phyloP scores from a whole-genome alignment of 1,284 basidiomycete species.

The Pyrrhoderma noxium region DNA sequence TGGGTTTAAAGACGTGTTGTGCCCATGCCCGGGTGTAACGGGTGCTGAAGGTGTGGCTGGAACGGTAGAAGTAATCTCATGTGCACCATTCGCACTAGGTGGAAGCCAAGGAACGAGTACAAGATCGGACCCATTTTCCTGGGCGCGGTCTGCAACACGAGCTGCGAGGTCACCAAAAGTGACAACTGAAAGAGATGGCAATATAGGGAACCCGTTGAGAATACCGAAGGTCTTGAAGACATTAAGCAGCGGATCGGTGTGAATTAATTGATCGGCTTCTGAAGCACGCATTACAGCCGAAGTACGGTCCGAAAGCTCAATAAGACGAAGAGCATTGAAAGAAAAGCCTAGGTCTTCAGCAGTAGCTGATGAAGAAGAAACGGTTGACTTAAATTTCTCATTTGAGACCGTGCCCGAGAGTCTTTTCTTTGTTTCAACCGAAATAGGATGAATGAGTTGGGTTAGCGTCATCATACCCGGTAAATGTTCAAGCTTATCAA shows the following conservation, averaged over 20 bases:
- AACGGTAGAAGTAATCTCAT: constrained; percentile 11
- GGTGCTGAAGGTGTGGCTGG: constrained; percentile 18
- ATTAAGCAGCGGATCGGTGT: constrained; percentile 52
- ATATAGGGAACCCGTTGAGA: constrained; percentile 47
- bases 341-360: constrained; percentile 17
- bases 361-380: neutral
- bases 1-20: constrained; percentile 33
- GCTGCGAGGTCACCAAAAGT: constrained; percentile 46
- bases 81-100: constrained; percentile 23
- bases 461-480: constrained; percentile 65
- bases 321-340: constrained; percentile 47
- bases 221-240: constrained; percentile 58
- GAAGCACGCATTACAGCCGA: constrained; percentile 63
- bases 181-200: constrained; percentile 49
- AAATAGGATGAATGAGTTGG: constrained; percentile 48
- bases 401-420: neutral
- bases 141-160: constrained; percentile 47
- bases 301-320: constrained; percentile 65
- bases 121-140: constrained; percentile 41
- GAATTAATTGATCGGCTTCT: constrained; percentile 40
- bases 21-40: constrained; percentile 13
- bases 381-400: neutral
- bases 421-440: neutral
- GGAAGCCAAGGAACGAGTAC: constrained; percentile 62
- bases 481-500: constrained; percentile 89